Base-by-base conservation (phyloP, 192 early-diverging fungal species). In the Coemansia sp. region DNA sequence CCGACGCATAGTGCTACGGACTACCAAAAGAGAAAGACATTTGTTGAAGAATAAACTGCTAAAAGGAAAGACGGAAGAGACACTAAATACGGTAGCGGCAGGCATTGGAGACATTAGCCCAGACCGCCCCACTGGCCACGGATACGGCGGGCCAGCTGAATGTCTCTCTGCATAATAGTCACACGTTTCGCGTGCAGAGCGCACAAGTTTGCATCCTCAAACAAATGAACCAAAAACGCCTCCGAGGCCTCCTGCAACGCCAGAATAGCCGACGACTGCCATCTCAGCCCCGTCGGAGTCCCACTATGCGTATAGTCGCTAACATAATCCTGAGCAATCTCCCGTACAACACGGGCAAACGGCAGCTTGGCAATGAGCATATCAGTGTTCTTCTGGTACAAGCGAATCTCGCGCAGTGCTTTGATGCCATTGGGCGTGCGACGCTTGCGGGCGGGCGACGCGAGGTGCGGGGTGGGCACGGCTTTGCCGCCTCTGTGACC, bases 151-250 rank as follows among this genome's bases (percentile, higher is more conserved):
- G 94, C 94, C 27, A 96, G 84, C 67, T 95, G 92, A 45, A 96
- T 94, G 68, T 96, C 94, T 48, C 89, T 86, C 56, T 91, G 89
- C 94, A 94, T 94, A 35, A 96, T 84, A 4, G 94, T 96, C 8
- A 96, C 94, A 6, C 94, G 83, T 70, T 94, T 94, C n/a, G 93
- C 94, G 60, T 96, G 94, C 58, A 96, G 90, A 0, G 94, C 94
- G 57, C 92, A 94, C 23, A 96, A 77, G 67, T 96, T 96, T 21
- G 94, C 89, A 65, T 95, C 94, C 72, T 96, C 93, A 75, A 93
- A 92, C 57, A 93, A 67, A 72, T 91, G 91, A 5, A 93, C 89
- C 74, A 93, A 59, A 67, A 84, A 97, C 17, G 89, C 89, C 71
- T 93, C 93, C 2, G 90, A 72, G 2, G 90, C 87, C 65, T 93